Base-by-base conservation (phyloP, 2,329 filamentous ascomycete species). In the Albifimbria verrucaria region DNA sequence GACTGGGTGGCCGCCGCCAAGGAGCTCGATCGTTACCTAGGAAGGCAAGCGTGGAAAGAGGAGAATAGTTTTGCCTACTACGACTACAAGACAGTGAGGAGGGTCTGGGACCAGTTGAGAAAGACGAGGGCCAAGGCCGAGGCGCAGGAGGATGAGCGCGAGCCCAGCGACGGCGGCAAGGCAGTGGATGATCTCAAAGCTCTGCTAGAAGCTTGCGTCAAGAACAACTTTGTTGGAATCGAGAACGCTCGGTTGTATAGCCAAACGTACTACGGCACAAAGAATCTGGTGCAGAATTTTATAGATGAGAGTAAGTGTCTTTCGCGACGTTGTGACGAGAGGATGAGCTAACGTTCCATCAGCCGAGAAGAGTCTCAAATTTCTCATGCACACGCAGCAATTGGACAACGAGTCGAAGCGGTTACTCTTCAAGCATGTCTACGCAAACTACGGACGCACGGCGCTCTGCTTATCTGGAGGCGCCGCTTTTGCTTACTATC, bases 181-280 rank as follows among this genome's bases (percentile, higher is more conserved):
- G 79, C 86, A 0, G 76, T 91, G 3, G 88, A 93, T 57, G 90
- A 94, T 51, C 77, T 99, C 51, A 87, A 86, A 56, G 80, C 81
- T 1, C 72, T 97, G 54, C 77, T 95, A 20, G 91, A 96, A 73
- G 90, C 90, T 15, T 97, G 92, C 67, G 88, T 97, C 62, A 99
- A 97, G 80, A 96, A 92, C 72, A 97, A 99, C 67, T 99, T 97
- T 71, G 91, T 90, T 18, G 94, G 94, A 0, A 87, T 96, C 15
- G 94, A 99, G 70, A 97, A 96, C 63, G 86, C 93, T 10, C 83
- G 91, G 51, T 74, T 99, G n/a, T 99, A 99, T 69, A 96, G 90
- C 63, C 92, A 97, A 73, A 96, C 93, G 3, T 99, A 99, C 68
- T 96, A 92, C 62, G 94, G 94, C 26, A 97, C 94, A n/a, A 99